Evolutionary conservation across 495 filamentous ascomycete genomes (phyloP).

Genomic region (Acidiella bohemica): DNA sequence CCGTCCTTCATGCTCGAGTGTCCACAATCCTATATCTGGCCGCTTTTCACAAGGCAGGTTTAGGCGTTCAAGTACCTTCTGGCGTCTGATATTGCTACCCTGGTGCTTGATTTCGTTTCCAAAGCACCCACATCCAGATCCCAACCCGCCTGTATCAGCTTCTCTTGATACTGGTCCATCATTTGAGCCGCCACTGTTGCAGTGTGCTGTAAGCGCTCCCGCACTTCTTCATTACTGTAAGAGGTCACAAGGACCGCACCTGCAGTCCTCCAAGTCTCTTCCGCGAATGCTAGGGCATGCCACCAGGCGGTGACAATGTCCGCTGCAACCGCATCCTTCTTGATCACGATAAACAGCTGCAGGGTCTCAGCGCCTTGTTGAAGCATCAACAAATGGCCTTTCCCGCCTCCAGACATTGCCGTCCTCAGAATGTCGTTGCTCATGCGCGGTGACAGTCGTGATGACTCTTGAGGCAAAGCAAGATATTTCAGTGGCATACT

Average conservation of each 20-base stretch:
- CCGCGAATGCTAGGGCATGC: constrained; percentile 9
- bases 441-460: constrained; percentile 19
- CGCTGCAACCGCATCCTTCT: constrained; percentile 30
- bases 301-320: constrained; percentile 16
- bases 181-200: constrained; percentile 39
- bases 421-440: constrained; percentile 21
- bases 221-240: not conserved
- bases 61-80: too few relatives aligned
- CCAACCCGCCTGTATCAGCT: constrained; percentile 43
- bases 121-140: constrained; percentile 43
- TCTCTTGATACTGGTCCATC: constrained; percentile 26
- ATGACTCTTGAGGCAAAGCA: constrained; percentile 25
- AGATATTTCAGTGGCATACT: constrained; percentile 24
- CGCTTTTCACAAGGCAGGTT: too few relatives aligned
- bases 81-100: too few relatives aligned
- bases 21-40: too few relatives aligned
- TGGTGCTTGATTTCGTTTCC: constrained; percentile 43
- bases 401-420: constrained; percentile 19
- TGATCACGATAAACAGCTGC: constrained; percentile 48
- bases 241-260: not conserved
- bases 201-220: constrained; percentile 43
- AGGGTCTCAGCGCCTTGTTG: constrained; percentile 33
- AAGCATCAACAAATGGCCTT: constrained; percentile 36
- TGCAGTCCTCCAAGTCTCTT: not conserved
- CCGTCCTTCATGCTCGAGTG: too few relatives aligned